Percentiles rank a stretch among this genome's conserved stretches.
Evolutionary conservation across 1,284 basidiomycete genomes (phyloP).

Genomic region (Ustilago loliicola): DNA sequence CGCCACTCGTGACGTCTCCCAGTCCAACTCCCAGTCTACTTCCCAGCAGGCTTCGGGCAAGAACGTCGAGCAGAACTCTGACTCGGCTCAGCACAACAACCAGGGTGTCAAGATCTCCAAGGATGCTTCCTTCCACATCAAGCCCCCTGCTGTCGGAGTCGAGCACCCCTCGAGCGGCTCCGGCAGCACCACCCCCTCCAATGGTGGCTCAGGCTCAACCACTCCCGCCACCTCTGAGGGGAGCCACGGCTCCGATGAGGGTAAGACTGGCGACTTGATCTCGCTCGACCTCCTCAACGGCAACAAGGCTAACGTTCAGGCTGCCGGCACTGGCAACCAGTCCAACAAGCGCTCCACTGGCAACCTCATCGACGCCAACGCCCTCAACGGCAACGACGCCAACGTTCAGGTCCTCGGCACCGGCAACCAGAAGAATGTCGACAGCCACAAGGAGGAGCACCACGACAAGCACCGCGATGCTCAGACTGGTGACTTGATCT

Average conservation of each 20-base stretch:
- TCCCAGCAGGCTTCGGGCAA: slow-evolving; percentile 30
- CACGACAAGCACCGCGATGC: not conserved
- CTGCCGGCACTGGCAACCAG: slow-evolving; percentile 32
- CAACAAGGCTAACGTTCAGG: slow-evolving; percentile 32
- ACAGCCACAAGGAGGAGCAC: slow-evolving; percentile 7
- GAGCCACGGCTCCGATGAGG: not conserved
- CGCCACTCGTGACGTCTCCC: slow-evolving; percentile 16
- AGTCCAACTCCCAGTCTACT: slow-evolving; percentile 32
- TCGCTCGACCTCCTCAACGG: slow-evolving; percentile 24
- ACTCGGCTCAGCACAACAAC: slow-evolving; percentile 29
- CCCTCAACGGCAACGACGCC: slow-evolving; percentile 29
- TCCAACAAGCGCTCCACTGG: slow-evolving; percentile 19
- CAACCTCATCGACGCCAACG: slow-evolving; percentile 17
- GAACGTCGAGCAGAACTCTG: slow-evolving; percentile 18
- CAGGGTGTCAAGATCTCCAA: slow-evolving; percentile 30
- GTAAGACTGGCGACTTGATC: slow-evolving; percentile 29
- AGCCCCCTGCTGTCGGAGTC: slow-evolving; percentile 23
- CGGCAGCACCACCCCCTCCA: slow-evolving; percentile 1
- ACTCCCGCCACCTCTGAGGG: not conserved
- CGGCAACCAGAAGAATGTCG: slow-evolving; percentile 29
- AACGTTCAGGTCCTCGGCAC: slow-evolving; percentile 28
- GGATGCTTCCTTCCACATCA: slow-evolving; percentile 14
- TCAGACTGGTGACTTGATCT: slow-evolving; percentile 27
- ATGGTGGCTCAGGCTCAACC: not conserved
- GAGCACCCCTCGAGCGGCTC: not conserved